Evolutionary conservation across 2,329 filamentous ascomycete genomes (phyloP), one percentile per base, ranked within the genome.

Genomic region (Cadophora gregata): DNA sequence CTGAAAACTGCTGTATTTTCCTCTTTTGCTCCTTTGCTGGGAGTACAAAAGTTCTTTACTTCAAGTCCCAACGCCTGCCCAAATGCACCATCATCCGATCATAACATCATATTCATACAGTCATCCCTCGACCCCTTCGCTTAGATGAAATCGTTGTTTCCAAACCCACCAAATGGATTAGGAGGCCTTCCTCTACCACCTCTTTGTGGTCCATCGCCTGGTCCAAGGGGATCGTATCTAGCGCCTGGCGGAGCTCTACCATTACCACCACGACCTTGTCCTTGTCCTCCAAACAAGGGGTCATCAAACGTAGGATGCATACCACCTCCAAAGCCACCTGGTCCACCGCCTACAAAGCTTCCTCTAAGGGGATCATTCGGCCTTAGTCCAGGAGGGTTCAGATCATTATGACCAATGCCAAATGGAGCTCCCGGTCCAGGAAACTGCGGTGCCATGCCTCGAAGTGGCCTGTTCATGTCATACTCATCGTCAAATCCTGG

Each of bases 291-390:
- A 76, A 97, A 97, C 58, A 97, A 79, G 7, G 93, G 93, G 76
- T 98, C 94, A 73, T 97, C 93, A 77, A 97, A 96, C 0, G 94
- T 97, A 0, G 96, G 96, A 79, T 97, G 92, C 96, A 99, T 99
- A 0, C 96, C 96, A 14, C 90, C 88, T 12, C 85, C 85, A 24
- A 88, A 86, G 16, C 87, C 86, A 0, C 83, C 82, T n/a, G 59
- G 61, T n/a, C 86, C 81, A 58, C 86, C 84, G 27, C 84, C 83
- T 7, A 88, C 86, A 64, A 93, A 86, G 2, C 86, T 85, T 4
- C 87, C 86, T 36, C 91, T 82, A 3, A 97, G 80, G 14, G 95
- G 93, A 78, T 97, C 94, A 73, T 93, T 83, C 0, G 94, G 94
- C 0, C 93, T 94, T 0, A 99, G 81, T 0, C 93, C 93, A 10